Percentiles rank a stretch among this genome's conserved stretches.
phyloP scores from a whole-genome alignment of 148 eudicot genomes.

The Nyssa sinensis region DNA sequence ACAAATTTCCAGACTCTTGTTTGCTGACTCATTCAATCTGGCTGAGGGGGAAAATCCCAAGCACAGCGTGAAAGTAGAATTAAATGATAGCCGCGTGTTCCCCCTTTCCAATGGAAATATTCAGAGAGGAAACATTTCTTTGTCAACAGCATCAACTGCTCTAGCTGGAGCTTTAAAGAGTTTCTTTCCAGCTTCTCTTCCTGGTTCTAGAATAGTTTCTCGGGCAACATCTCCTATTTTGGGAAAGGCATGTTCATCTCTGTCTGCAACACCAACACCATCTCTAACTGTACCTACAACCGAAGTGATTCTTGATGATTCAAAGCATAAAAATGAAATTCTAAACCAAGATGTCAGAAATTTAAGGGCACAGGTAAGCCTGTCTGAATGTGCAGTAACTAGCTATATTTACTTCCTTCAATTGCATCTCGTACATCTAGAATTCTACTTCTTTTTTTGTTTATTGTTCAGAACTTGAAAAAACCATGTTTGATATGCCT shows the following conservation, averaged over 20 bases:
- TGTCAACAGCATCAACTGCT: slow-evolving; percentile 37
- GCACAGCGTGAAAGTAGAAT: slow-evolving; percentile 29
- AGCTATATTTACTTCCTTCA: too few relatives aligned
- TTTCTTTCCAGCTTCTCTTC: slow-evolving; percentile 53
- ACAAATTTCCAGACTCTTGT: slow-evolving; percentile 40
- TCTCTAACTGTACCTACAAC: slow-evolving; percentile 30
- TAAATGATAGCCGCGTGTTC: slow-evolving; percentile 31
- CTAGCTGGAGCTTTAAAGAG: slow-evolving; percentile 36
- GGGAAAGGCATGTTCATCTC: slow-evolving; percentile 35
- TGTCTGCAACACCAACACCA: slow-evolving; percentile 31
- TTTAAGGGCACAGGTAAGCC: slow-evolving; percentile 68
- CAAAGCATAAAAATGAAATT: slow-evolving; percentile 39
- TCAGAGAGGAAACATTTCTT: slow-evolving; percentile 39
- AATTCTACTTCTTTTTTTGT: background rate
- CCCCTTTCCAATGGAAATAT: slow-evolving; percentile 34
- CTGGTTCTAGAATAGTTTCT: slow-evolving; percentile 64
- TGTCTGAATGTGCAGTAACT: background rate
- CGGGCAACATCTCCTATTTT: slow-evolving; percentile 65
- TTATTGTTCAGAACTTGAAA: background rate
- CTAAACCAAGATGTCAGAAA: slow-evolving; percentile 49
- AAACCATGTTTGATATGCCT: background rate
- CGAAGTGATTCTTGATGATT: slow-evolving; percentile 34
- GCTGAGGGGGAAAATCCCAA: slow-evolving; percentile 41
- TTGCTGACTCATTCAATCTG: slow-evolving; percentile 46
- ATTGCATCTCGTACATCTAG: background rate